Base-by-base conservation (phyloP, 2,329 filamentous ascomycete species). In the Phaeosphaeriaceae sp. region DNA sequence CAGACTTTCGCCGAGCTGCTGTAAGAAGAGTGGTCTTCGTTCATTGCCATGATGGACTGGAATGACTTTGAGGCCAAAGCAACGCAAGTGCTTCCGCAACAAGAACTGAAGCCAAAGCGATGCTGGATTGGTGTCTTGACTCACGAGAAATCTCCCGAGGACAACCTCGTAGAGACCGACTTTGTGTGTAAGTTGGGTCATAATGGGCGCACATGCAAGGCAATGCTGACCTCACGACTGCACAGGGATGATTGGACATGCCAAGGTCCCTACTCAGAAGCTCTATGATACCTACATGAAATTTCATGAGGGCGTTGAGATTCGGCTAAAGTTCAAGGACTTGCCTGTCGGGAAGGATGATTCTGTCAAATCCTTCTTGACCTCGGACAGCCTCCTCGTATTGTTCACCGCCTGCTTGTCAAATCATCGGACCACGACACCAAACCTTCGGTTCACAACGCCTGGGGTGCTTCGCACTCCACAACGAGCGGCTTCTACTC, bases 101-200 rank as follows among this genome's bases (percentile, higher is more conserved):
- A 67, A 19, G 20, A 54, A 1, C 31, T 74, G 1, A 70, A 70
- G 21, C 31, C 68, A 1, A 67, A 62, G 24, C 61, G 70, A 17
- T 77, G 67, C 52, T 74, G 73, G 67, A 68, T 79, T 15, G 77
- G 69, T 15, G 62, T 80, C n/a, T 63, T 79, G 2, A 51, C 59
- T 20, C 62, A 68, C 44, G 53, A 68, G 19, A 67, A 65, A 27
- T 27, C 54, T 3, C 57, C 58, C 3, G 33, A 63, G 3, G 52
- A 67, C 2, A 31, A 48, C 5, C 42, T 70, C 1, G 20, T 31
- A 7, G 65, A 72, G 42, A 9, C 24, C 1, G 71, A 78, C 48
- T 76, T 79, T 48, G 52, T 77, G 1, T 80, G 78, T 75, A 67
- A 79, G 54, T 73, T 74, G 36, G 70, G 66, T 17, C 65, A 74